Base-by-base conservation (phyloP, 257 asterid genomes). In the Primulina eburnea region DNA sequence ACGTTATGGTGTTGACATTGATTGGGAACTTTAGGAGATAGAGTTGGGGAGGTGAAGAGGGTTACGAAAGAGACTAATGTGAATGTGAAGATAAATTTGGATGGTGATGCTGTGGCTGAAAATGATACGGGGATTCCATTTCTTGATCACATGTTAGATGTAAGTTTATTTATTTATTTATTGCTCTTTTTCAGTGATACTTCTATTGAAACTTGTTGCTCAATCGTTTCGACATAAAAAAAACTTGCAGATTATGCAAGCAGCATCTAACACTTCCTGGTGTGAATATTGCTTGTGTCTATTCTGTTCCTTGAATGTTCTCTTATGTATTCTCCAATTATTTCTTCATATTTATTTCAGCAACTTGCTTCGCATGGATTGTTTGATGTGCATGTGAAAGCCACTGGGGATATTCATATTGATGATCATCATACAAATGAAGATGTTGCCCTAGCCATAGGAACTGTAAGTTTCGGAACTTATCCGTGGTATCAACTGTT, bases 141-240 rank as follows among this genome's bases (percentile, higher is more conserved):
- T 81, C 93, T 91, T 68, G 99, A 91, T 86, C 97, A 91, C 76
- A 89, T 91, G 99, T 81, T 94, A 77, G 97, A 94, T 85, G 99
- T 91, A 71, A 84, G 97, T 71, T 17, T 17, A 3, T 65, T 5
- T 4, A 10, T 17, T 65, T 21, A 20, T 4, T 34, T 2, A 14
- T 24, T 53, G 0, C 47, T 38, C 9, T 34, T 34, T 34, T 6
- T 34, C 9, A 6, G 38, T 6, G 9, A 7, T 8, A 34, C 38
- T 6, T 34, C 2, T 7, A 4, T 7, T 34, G 9, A 34, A 34
- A 34, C 38, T 34, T 8, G 38, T 32, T 3, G 12, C 55, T 43
- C 18, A 12, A 47, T 47, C n/a, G 55, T 14, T 47, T 0, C 0
- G 55, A n/a, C 18, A 47, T 47, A 47, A 47, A 12, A 47, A 12